Conservation (phyloP, 2,329 filamentous ascomycete species). For the Aspergillus sp. region DNA sequence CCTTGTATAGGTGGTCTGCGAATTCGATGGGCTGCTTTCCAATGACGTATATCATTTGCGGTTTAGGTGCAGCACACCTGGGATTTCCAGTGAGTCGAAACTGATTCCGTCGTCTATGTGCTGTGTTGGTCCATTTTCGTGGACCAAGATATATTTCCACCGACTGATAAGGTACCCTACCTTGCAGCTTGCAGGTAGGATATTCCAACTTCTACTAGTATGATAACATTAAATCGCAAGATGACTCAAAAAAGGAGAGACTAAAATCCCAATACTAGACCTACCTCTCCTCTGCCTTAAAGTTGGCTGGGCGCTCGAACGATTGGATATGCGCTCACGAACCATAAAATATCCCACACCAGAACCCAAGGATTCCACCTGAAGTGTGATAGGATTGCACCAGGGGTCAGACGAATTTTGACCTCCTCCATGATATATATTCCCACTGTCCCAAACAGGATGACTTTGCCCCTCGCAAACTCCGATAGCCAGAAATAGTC, state of each 20-base stretch:
- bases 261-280: no score
- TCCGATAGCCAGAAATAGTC: neutral
- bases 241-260: no score
- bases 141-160: neutral
- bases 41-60: no score
- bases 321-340: neutral
- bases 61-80: no score
- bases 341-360: neutral
- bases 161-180: no score
- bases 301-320: neutral
- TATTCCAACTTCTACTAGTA: no score
- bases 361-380: neutral
- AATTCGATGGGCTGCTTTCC: no score
- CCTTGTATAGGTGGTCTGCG: no score
- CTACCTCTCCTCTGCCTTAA: no score
- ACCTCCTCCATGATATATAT: neutral
- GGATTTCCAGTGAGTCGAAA: neutral
- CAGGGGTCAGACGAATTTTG: neutral
- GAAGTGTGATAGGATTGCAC: neutral
- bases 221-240: no score
- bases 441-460: neutral
- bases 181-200: no score
- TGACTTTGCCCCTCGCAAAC: neutral
- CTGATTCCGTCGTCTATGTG: neutral
- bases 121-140: neutral